Percentiles rank a stretch among this genome's conserved stretches.
Evolutionary conservation across 352 stramenopile genomes (phyloP).

Genomic region (Phytophthora nicotianae): DNA sequence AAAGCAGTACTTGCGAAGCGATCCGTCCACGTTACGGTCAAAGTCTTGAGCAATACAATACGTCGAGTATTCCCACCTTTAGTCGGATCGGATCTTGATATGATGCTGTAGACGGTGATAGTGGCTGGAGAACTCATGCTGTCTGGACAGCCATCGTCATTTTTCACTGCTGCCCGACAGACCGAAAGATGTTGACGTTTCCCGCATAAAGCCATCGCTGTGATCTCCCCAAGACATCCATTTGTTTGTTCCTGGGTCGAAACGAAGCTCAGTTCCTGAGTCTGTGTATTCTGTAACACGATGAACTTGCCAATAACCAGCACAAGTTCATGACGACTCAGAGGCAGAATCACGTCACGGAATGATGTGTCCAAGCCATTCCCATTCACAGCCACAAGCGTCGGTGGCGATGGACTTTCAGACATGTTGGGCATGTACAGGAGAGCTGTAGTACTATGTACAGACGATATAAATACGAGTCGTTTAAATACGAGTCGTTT

Average conservation of each 20-base stretch:
- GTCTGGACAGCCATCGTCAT: constrained; percentile 6
- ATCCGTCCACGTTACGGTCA: constrained; percentile 56
- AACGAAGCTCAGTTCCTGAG: constrained; percentile 63
- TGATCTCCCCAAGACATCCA: constrained; percentile 60
- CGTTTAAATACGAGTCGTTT: not conserved
- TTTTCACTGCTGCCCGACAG: constrained; percentile 51
- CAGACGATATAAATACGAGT: constrained; percentile 25
- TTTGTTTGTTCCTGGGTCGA: constrained; percentile 23
- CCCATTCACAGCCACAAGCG: constrained; percentile 49
- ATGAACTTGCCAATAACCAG: constrained; percentile 68
- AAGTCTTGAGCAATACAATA: constrained; percentile 43
- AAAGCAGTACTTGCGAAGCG: constrained; percentile 58
- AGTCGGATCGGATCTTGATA: constrained; percentile 1
- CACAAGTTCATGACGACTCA: constrained; percentile 67
- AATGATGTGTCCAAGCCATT: constrained; percentile 56
- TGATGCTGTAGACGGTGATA: constrained; percentile 45
- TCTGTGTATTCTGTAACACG: constrained; percentile 69
- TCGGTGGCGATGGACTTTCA: constrained; percentile 10
- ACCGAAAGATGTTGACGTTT: constrained; percentile 62
- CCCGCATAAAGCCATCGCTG: constrained; percentile 65
- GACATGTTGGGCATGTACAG: constrained; percentile 16
- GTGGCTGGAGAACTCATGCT: constrained; percentile 27
- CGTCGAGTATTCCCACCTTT: constrained; percentile 22
- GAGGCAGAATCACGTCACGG: constrained; percentile 59
- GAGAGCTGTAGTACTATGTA: not conserved